Evolutionary conservation across 176 grass and related monocot species (phyloP).

Genomic region (Alopecurus myosuroides): DNA sequence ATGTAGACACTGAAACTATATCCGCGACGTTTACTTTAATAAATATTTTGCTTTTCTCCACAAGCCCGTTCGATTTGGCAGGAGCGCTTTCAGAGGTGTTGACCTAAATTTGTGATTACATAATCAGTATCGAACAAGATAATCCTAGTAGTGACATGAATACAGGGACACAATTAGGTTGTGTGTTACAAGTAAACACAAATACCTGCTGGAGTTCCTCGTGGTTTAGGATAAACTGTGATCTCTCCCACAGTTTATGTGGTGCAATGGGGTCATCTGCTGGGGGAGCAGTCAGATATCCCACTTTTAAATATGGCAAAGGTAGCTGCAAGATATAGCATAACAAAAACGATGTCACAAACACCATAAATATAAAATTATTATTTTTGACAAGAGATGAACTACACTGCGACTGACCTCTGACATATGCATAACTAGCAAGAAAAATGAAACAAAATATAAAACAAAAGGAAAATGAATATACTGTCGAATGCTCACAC

Average conservation of each 20-base stretch:
- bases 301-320: slow-evolving; percentile 75
- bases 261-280: slow-evolving; percentile 55
- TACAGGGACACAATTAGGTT: not conserved
- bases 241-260: slow-evolving; percentile 77
- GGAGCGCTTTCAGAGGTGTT: slow-evolving; percentile 39
- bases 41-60: slow-evolving; percentile 39
- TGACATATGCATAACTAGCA: not conserved
- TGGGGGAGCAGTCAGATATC: slow-evolving; percentile 68
- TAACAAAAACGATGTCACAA: not conserved
- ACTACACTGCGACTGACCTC: not conserved
- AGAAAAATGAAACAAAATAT: not conserved
- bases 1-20: slow-evolving; percentile 54
- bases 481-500: not conserved
- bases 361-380: not conserved
- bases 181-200: not conserved
- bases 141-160: not conserved
- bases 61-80: slow-evolving; percentile 4
- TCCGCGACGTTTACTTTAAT: slow-evolving; percentile 55
- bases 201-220: slow-evolving; percentile 61
- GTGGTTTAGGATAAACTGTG: slow-evolving; percentile 70
- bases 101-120: slow-evolving; percentile 25
- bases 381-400: not conserved
- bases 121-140: not conserved
- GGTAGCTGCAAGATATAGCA: slow-evolving; percentile 43
- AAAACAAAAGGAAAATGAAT: not conserved